These are phyloP conservation scores for Xylaria multiplex DNA, from an alignment of 2,329 filamentous ascomycete species.

Conservation along the genomic window DNA sequence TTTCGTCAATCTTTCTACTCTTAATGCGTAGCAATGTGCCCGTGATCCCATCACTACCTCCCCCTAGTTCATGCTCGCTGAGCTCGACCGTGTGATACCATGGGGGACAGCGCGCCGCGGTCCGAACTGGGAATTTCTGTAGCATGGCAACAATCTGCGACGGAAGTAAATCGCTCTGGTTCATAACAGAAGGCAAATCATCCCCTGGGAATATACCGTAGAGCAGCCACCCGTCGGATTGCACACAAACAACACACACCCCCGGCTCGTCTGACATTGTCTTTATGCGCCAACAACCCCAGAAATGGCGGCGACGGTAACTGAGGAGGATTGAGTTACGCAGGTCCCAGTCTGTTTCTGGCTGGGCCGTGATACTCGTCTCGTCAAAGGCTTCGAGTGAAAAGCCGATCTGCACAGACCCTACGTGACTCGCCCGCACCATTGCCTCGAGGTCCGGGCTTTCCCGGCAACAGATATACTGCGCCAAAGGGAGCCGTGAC, in stretches of 20 bases:
- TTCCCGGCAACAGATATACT: constrained; percentile 42
- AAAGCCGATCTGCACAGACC: constrained; percentile 41
- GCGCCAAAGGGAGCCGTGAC: constrained; percentile 36
- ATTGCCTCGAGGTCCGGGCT: constrained; percentile 34
- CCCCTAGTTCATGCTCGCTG: constrained; percentile 31
- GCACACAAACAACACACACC: constrained; percentile 41
- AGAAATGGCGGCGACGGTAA: constrained; percentile 41
- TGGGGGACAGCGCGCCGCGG: constrained; percentile 32
- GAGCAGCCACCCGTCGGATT: constrained; percentile 39
- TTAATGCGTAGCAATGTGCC: constrained; percentile 38
- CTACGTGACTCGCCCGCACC: constrained; percentile 38
- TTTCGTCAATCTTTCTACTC: constrained; percentile 24
- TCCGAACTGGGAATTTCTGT: constrained; percentile 33
- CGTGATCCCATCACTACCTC: constrained; percentile 18
- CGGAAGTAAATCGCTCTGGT: constrained; percentile 37
- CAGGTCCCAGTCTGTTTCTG: constrained; percentile 42
- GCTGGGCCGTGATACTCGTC: constrained; percentile 35
- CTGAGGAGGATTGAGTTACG: constrained; percentile 43
- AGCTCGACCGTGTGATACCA: constrained; percentile 39
- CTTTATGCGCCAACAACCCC: constrained; percentile 42
- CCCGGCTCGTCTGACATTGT: constrained; percentile 34
- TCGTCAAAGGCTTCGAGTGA: constrained; percentile 39
- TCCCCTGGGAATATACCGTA: constrained; percentile 41
- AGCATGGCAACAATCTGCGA: constrained; percentile 40
- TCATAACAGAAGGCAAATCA: constrained; percentile 33